Conservation (phyloP, 306 rosid species). For the Acacia melanoxylon region DNA sequence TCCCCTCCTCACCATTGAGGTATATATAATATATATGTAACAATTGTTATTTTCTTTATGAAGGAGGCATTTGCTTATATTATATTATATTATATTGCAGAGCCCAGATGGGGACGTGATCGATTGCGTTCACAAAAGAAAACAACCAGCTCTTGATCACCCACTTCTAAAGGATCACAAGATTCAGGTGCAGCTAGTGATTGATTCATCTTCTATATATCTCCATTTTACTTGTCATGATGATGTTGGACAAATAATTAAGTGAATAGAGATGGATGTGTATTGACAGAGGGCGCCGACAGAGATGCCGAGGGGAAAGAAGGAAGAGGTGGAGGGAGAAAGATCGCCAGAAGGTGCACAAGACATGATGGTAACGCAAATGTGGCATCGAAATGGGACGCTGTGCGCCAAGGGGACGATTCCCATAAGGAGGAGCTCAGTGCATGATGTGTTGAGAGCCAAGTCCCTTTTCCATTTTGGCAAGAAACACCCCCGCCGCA, state of each 20-base stretch:
- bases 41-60: not conserved
- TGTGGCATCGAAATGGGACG: conserved; percentile 88
- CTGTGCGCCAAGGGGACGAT: conserved; percentile 80
- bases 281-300: conserved; percentile 57
- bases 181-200: conserved; percentile 48
- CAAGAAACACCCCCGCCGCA: conserved; percentile 51
- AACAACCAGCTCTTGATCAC: conserved; percentile 64
- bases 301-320: conserved; percentile 50
- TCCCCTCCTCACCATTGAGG: conserved; percentile 70
- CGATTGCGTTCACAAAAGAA: conserved; percentile 63
- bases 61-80: too few species aligned
- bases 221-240: not conserved
- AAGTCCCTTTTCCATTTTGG: conserved; percentile 84
- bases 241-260: not conserved
- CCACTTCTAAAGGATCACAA: conserved; percentile 63
- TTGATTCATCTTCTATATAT: too few species aligned
- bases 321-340: not conserved
- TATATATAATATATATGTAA: not conserved
- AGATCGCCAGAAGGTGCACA: not conserved
- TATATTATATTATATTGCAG: conserved; percentile 32
- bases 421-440: conserved; percentile 71
- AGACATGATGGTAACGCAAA: conserved; percentile 44
- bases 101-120: conserved; percentile 72
- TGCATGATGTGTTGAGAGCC: conserved; percentile 67
- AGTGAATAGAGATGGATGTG: not conserved